phyloP scores from a whole-genome alignment of 1,284 basidiomycete genomes.

The Tylopilus sp. region DNA sequence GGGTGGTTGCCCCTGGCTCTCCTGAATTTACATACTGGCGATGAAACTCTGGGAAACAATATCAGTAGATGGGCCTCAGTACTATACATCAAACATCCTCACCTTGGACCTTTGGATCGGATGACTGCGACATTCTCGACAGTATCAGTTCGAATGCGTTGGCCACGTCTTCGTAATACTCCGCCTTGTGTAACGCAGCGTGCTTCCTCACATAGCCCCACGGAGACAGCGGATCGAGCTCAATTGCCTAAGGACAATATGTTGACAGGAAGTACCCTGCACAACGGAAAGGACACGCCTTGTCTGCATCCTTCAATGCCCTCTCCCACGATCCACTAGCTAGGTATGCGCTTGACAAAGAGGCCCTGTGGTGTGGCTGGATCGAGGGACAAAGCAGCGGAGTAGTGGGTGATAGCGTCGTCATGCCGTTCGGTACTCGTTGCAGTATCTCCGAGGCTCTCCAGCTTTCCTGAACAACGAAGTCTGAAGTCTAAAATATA shows the following conservation, averaged over 20 bases:
- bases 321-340: background rate
- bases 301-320: background rate
- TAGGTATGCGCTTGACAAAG: background rate
- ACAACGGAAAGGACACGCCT: background rate
- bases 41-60: background rate
- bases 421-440: background rate
- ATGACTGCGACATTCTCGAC: background rate
- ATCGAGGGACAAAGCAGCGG: background rate
- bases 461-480: background rate
- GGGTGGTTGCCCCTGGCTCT: no score
- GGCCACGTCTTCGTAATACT: background rate
- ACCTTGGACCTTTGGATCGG: background rate
- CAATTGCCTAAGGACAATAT: background rate
- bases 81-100: no score
- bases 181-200: background rate
- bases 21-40: no score
- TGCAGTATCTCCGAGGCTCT: background rate
- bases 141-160: background rate
- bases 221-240: background rate
- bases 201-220: background rate
- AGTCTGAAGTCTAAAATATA: background rate
- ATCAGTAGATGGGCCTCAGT: no score
- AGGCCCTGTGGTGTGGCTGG: no score
- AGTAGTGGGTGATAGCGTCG: background rate
- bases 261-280: background rate